Percentiles rank a stretch among this genome's conserved stretches.
phyloP scores from a whole-genome alignment of 352 stramenopile species.

The Salisapilia sapeloensis region DNA sequence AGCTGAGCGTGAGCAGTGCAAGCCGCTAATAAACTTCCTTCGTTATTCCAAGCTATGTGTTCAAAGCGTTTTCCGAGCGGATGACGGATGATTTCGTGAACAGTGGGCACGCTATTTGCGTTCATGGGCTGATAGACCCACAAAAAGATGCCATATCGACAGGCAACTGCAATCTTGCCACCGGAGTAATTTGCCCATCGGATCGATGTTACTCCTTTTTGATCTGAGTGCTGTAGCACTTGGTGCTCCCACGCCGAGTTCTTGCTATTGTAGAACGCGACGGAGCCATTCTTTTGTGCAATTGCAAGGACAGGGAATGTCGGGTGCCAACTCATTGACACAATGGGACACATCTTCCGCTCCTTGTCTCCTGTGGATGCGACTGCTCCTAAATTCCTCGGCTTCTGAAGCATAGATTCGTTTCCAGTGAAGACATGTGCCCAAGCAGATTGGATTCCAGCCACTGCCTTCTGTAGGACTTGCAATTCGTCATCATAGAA shows the following conservation, averaged over 20 bases:
- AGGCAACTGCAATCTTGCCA: constrained; percentile 40
- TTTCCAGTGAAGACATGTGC: no score
- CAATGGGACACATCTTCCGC: constrained; percentile 9
- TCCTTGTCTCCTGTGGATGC: no score
- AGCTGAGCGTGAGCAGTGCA: constrained; percentile 21
- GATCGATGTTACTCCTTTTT: constrained; percentile 34
- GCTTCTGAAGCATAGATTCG: constrained; percentile 11
- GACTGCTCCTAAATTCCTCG: constrained; percentile 4
- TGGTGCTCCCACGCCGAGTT: constrained; percentile 34
- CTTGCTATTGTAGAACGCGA: constrained; percentile 42
- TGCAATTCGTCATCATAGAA: constrained; percentile 43
- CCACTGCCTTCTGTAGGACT: constrained; percentile 18
- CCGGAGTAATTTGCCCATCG: constrained; percentile 48
- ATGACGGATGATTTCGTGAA: constrained; percentile 43
- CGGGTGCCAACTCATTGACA: constrained; percentile 41
- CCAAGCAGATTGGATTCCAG: no score
- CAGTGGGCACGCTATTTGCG: constrained; percentile 19
- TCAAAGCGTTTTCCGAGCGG: constrained; percentile 24
- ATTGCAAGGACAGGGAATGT: constrained; percentile 38
- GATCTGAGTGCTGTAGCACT: constrained; percentile 37
- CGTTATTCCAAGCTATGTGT: constrained; percentile 49
- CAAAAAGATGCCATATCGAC: constrained; percentile 41
- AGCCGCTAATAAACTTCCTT: constrained; percentile 45
- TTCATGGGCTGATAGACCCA: constrained; percentile 42
- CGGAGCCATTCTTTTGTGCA: constrained; percentile 42